Percentiles rank a stretch among this genome's conserved stretches.
These are phyloP conservation scores for Vaccinium darrowii DNA, from an alignment of 148 eudicot genomes.

Conservation along the genomic window DNA sequence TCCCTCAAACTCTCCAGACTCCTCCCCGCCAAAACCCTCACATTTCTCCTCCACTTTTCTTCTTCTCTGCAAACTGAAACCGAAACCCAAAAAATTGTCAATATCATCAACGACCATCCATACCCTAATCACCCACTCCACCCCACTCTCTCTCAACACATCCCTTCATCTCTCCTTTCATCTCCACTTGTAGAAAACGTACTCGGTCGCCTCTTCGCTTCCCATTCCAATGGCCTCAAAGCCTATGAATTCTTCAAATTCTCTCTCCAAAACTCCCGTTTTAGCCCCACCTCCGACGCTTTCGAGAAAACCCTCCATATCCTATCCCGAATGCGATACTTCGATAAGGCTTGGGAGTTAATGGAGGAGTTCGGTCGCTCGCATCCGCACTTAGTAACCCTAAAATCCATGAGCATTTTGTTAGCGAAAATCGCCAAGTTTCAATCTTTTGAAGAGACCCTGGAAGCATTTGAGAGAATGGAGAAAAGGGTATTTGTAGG, in stretches of 20 bases:
- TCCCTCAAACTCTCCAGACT: slow-evolving; percentile 10
- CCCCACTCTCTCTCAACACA: slow-evolving; percentile 45
- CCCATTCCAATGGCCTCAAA: slow-evolving; percentile 83
- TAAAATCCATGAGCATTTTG: slow-evolving; percentile 81
- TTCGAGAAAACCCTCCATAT: slow-evolving; percentile 85
- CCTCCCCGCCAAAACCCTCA: slow-evolving; percentile 20
- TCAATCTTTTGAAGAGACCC: slow-evolving; percentile 68
- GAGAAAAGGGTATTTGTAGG: slow-evolving; percentile 53
- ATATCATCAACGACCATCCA: slow-evolving; percentile 71
- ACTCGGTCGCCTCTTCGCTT: slow-evolving; percentile 67
- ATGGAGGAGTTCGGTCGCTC: slow-evolving; percentile 52
- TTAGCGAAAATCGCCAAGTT: slow-evolving; percentile 70
- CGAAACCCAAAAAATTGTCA: slow-evolving; percentile 49
- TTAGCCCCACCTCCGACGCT: slow-evolving; percentile 60
- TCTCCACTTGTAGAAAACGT: slow-evolving; percentile 59
- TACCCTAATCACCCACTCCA: slow-evolving; percentile 64
- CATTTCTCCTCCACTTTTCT: slow-evolving; percentile 20
- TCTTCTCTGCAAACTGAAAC: slow-evolving; percentile 10
- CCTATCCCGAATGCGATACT: slow-evolving; percentile 80
- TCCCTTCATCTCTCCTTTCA: slow-evolving; percentile 46
- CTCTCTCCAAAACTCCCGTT: slow-evolving; percentile 38
- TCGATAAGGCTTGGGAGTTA: slow-evolving; percentile 79
- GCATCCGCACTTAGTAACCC: slow-evolving; percentile 59
- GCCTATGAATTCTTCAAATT: slow-evolving; percentile 78
- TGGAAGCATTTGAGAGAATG: slow-evolving; percentile 81